A percentile compares a stretch with the other conserved stretches of the same genome.
Conservation (phyloP, 1,284 basidiomycete species). For the Meripilus lineatus region DNA sequence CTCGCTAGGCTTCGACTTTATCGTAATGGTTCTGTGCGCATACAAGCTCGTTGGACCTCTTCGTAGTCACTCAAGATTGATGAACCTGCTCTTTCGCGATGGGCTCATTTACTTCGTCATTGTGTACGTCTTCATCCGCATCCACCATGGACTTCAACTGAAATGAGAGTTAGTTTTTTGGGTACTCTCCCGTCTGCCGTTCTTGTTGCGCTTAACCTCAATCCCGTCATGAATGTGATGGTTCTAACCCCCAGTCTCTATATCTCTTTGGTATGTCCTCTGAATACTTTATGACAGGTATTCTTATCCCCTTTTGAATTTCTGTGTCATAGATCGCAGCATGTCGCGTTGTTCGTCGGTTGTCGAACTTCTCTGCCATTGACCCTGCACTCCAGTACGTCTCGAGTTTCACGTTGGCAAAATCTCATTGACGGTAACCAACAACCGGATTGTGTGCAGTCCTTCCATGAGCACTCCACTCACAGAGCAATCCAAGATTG, state of each 20-base stretch:
- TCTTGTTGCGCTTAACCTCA: constrained; percentile 69
- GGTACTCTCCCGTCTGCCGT: constrained; percentile 28
- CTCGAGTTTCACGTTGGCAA: too few species aligned
- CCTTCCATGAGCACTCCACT: too few species aligned
- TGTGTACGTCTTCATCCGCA: constrained; percentile 73
- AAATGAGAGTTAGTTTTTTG: not conserved
- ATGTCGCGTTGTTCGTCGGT: constrained; percentile 6
- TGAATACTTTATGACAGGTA: not conserved
- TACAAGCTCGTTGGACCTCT: constrained; percentile 46
- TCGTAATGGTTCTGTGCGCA: constrained; percentile 24
- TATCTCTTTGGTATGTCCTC: too few species aligned
- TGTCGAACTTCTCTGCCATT: not conserved
- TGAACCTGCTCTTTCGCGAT: constrained; percentile 62
- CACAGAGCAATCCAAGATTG: too few species aligned
- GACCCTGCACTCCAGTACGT: not conserved
- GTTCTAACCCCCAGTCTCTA: too few species aligned
- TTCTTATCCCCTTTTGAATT: not conserved
- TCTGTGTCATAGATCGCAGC: constrained; percentile 2
- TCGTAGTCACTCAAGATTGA: constrained; percentile 37
- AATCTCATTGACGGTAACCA: too few species aligned
- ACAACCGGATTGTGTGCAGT: too few species aligned
- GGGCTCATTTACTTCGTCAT: constrained; percentile 71
- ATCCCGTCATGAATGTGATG: constrained; percentile 76
- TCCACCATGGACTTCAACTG: constrained; percentile 38
- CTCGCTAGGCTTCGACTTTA: constrained; percentile 28